These are phyloP conservation scores for Puccinia triticina DNA, from an alignment of 1,284 basidiomycete genomes.

Conservation along the genomic window DNA sequence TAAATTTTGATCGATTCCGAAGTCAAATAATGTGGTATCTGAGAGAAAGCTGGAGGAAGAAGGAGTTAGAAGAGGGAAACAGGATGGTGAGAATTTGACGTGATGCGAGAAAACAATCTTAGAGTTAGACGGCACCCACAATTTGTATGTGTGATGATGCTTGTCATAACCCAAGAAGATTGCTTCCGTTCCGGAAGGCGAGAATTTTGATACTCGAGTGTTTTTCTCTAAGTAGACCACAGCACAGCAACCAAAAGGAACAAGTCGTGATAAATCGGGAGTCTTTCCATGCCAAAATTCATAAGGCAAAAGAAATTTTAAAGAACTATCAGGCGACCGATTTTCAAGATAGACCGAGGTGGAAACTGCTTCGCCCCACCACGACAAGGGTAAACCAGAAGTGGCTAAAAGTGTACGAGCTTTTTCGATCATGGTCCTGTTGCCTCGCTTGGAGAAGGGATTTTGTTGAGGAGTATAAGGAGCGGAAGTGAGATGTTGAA, in stretches of 20 bases:
- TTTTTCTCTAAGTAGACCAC: background rate
- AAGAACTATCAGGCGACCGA: background rate
- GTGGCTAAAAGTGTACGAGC: background rate
- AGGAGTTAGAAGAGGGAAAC: background rate
- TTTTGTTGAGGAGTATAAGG: constrained; percentile 2
- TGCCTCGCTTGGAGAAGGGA: too few species aligned
- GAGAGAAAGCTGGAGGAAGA: too few species aligned
- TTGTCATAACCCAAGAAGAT: too few species aligned
- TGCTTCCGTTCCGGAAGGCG: too few species aligned
- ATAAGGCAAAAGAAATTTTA: background rate
- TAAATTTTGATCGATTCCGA: too few species aligned
- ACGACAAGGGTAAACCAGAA: background rate
- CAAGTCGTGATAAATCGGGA: background rate
- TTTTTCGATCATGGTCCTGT: too few species aligned
- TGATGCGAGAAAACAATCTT: too few species aligned
- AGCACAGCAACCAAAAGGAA: background rate
- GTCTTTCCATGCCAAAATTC: background rate
- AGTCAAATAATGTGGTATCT: too few species aligned
- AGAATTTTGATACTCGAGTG: too few species aligned
- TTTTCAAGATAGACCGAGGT: constrained; percentile 21
- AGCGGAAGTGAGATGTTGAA: background rate
- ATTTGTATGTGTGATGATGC: too few species aligned
- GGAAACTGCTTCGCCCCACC: background rate
- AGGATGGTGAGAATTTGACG: too few species aligned
- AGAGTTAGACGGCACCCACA: too few species aligned